These are phyloP conservation scores for Aspergillus sp. DNA, from an alignment of 2,329 filamentous ascomycete genomes.

Conservation along the genomic window DNA sequence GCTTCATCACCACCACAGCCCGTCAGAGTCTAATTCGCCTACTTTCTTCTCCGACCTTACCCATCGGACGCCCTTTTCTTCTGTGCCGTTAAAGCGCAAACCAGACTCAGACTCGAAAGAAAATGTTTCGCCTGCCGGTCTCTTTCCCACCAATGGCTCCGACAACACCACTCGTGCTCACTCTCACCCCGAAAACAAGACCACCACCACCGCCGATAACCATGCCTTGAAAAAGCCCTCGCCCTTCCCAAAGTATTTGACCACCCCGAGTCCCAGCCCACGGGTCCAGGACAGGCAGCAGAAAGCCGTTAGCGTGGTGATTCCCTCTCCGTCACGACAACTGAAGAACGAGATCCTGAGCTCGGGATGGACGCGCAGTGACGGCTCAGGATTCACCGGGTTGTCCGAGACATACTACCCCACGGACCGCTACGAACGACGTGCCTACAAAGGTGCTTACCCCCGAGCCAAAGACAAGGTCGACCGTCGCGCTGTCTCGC, in stretches of 20 bases:
- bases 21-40: background rate
- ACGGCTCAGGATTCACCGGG: slow-evolving; percentile 5
- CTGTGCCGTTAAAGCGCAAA: slow-evolving; percentile 12
- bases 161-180: no score
- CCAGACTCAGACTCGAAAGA: slow-evolving; percentile 4
- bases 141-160: no score
- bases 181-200: background rate
- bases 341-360: slow-evolving; percentile 10
- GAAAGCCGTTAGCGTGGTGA: slow-evolving; percentile 12
- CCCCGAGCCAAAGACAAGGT: slow-evolving; percentile 10
- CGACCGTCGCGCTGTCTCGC: slow-evolving; percentile 6
- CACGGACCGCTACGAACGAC: slow-evolving; percentile 12
- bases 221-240: background rate
- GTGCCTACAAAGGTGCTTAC: slow-evolving; percentile 13
- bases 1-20: no score
- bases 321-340: slow-evolving; percentile 17
- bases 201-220: background rate
- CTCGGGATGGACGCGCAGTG: slow-evolving; percentile 2
- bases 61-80: slow-evolving; percentile 10
- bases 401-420: slow-evolving; percentile 18
- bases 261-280: background rate
- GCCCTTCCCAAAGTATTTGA: background rate
- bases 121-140: background rate
- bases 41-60: slow-evolving; percentile 6
- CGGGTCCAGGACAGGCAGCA: background rate